Percentiles rank a stretch among this genome's conserved stretches.
These are phyloP conservation scores for Gynostemma pentaphyllum DNA, from an alignment of 306 rosid species.

Conservation along the genomic window DNA sequence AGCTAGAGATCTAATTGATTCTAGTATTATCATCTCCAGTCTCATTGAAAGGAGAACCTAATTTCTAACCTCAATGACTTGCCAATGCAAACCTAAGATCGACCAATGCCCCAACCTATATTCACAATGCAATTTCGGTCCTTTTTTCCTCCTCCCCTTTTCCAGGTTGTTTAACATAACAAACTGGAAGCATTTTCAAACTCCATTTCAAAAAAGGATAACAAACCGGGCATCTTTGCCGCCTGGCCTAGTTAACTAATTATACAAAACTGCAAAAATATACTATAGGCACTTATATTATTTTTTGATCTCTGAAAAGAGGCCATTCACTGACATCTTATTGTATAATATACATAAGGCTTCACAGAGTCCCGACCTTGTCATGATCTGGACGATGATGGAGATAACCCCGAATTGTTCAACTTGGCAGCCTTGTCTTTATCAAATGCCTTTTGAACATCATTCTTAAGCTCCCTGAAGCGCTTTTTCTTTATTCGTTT, in stretches of 20 bases:
- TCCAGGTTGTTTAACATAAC: background rate
- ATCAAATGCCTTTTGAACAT: constrained; percentile 34
- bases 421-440: constrained; percentile 38
- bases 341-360: constrained; percentile 3
- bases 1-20: too few species aligned
- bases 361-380: background rate
- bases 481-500: constrained; percentile 31
- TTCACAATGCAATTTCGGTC: too few species aligned
- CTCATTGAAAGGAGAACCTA: too few species aligned
- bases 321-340: constrained; percentile 5
- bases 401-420: constrained; percentile 17
- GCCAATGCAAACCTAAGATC: too few species aligned
- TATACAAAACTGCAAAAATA: background rate
- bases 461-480: constrained; percentile 34
- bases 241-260: constrained; percentile 3
- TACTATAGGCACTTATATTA: too few species aligned
- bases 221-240: background rate
- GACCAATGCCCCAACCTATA: too few species aligned
- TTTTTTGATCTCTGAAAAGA: background rate
- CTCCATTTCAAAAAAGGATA: background rate
- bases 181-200: background rate
- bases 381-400: constrained; percentile 28
- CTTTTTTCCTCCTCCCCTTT: background rate
- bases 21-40: too few species aligned
- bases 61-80: too few species aligned